Evolutionary conservation across 1,139 yeast species (phyloP).

Genomic region (Hyphopichia pseudoburtonii): DNA sequence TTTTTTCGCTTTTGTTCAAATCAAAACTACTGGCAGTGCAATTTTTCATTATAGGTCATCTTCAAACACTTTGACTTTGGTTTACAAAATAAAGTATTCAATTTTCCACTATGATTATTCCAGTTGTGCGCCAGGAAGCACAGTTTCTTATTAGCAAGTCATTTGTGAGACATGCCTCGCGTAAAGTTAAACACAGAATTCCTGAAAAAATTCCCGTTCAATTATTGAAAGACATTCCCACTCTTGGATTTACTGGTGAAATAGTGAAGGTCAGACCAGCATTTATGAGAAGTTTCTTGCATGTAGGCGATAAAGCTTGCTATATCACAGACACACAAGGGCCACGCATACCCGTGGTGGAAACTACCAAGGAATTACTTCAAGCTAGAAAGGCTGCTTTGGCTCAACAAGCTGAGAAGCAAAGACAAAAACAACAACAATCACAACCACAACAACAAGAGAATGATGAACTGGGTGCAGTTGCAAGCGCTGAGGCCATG

Average conservation of each 20-base stretch:
- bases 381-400: constrained; percentile 1
- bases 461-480: constrained; percentile 8
- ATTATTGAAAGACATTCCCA: constrained; percentile 63
- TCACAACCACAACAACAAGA: constrained; percentile 7
- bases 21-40: not conserved
- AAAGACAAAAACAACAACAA: too few species aligned
- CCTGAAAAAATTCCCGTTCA: constrained; percentile 64
- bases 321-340: constrained; percentile 56
- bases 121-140: not conserved
- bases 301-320: constrained; percentile 69
- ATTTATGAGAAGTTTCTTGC: constrained; percentile 76
- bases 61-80: not conserved
- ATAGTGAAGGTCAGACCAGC: constrained; percentile 77
- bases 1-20: not conserved
- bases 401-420: too few species aligned
- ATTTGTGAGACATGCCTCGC: constrained; percentile 10
- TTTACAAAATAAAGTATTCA: not conserved
- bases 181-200: constrained; percentile 7
- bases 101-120: not conserved
- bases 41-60: not conserved
- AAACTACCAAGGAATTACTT: constrained; percentile 16
- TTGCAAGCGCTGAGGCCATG: constrained; percentile 23
- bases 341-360: constrained; percentile 64
- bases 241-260: constrained; percentile 67
- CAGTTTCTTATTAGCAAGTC: not conserved